These are phyloP conservation scores for Camelina laxa DNA, from an alignment of 345 rosid genomes.

Conservation along the genomic window DNA sequence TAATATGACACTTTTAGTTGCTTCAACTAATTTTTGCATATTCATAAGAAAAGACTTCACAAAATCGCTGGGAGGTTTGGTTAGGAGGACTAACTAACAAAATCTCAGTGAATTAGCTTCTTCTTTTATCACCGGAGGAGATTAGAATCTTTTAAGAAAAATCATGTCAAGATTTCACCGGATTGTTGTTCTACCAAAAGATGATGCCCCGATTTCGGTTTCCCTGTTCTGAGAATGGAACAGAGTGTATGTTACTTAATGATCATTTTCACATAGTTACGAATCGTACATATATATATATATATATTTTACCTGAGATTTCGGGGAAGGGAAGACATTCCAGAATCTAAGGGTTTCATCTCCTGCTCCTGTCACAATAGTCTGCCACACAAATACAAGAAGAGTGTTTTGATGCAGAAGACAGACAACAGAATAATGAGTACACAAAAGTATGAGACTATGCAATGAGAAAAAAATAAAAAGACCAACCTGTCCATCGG, in stretches of 20 bases:
- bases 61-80: constrained; percentile 14
- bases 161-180: constrained; percentile 51
- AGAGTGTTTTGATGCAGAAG: constrained; percentile 10
- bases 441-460: not conserved
- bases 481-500: constrained; percentile 91
- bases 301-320: constrained; percentile 72
- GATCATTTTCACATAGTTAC: not conserved
- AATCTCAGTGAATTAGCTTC: not conserved
- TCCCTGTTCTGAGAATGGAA: constrained; percentile 65
- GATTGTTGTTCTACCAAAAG: constrained; percentile 79
- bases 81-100: constrained; percentile 20
- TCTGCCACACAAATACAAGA: constrained; percentile 54
- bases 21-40: constrained; percentile 19
- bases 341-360: constrained; percentile 97
- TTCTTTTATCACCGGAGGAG: not conserved
- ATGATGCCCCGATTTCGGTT: constrained; percentile 76
- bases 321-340: constrained; percentile 97
- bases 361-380: constrained; percentile 99
- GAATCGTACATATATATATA: not conserved
- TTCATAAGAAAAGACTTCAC: constrained; percentile 5
- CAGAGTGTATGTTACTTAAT: not conserved
- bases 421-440: not conserved
- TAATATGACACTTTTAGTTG: not conserved
- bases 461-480: not conserved
- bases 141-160: not conserved